A percentile compares a stretch with the other conserved stretches of the same genome.
Conservation (phyloP, 257 asterid genomes). For the Cruciata laevipes region DNA sequence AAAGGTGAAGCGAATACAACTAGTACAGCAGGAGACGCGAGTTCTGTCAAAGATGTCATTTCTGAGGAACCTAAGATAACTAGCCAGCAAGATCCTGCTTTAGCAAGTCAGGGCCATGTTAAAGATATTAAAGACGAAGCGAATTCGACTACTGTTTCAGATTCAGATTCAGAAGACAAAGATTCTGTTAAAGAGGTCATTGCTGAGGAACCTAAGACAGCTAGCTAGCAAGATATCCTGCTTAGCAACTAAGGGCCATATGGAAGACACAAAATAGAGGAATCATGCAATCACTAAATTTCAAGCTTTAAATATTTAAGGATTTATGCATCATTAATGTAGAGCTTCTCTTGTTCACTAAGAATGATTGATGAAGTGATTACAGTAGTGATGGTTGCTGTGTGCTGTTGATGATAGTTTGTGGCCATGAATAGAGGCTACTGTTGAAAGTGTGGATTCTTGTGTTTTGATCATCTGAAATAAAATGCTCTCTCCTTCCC, state of each 20-base stretch:
- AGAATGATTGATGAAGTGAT: background rate
- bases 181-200: constrained; percentile 58
- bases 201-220: constrained; percentile 64
- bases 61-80: constrained; percentile 57
- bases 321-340: constrained; percentile 15
- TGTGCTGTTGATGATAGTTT: background rate
- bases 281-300: constrained; percentile 44
- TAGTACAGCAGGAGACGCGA: too few species aligned
- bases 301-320: constrained; percentile 13
- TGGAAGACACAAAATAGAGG: constrained; percentile 65
- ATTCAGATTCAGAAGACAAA: constrained; percentile 19
- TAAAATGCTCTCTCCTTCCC: too few species aligned
- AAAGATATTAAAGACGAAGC: constrained; percentile 19
- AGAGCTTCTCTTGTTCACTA: constrained; percentile 14
- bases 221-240: constrained; percentile 36
- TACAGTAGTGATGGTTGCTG: background rate
- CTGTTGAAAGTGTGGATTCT: background rate
- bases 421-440: background rate
- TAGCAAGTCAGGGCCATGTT: constrained; percentile 27
- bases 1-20: constrained; percentile 26
- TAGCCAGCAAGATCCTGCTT: constrained; percentile 60
- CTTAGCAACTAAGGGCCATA: too few species aligned
- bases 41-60: constrained; percentile 56
- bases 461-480: too few species aligned
- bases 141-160: constrained; percentile 16